Evolutionary conservation across 148 eudicot genomes (phyloP).

Genomic region (Arbutus unedo): DNA sequence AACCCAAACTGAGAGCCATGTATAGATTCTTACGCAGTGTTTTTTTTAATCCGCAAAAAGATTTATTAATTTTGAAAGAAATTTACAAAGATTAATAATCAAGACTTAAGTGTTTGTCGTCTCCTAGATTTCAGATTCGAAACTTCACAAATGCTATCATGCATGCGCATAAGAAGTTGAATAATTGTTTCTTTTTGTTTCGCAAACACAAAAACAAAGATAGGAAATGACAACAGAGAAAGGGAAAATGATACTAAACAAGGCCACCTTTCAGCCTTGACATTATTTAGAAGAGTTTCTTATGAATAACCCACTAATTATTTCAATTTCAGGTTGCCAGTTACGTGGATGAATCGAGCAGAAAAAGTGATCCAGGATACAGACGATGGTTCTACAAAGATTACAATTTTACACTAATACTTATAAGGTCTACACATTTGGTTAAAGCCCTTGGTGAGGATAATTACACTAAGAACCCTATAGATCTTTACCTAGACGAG

Average conservation of each 20-base stretch:
- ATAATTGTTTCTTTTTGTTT: background rate
- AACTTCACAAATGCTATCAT: background rate
- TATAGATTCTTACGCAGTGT: too few species aligned
- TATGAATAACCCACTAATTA: background rate
- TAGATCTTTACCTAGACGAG: conserved; percentile 49
- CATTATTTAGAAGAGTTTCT: too few species aligned
- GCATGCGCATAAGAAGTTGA: too few species aligned
- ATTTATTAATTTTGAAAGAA: too few species aligned
- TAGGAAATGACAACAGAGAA: background rate
- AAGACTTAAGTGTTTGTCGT: too few species aligned
- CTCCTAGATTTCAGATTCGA: background rate
- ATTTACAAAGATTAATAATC: too few species aligned
- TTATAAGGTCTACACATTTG: conserved; percentile 21
- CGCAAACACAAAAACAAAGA: background rate
- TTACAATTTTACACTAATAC: conserved; percentile 31
- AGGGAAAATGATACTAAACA: background rate
- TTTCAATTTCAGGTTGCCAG: conserved; percentile 17
- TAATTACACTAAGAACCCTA: conserved; percentile 24
- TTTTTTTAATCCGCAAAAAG: too few species aligned
- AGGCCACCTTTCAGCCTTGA: background rate
- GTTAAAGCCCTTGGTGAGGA: conserved; percentile 12
- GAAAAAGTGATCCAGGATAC: conserved; percentile 14
- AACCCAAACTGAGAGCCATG: too few species aligned
- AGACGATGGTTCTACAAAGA: conserved; percentile 23
- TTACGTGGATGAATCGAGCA: conserved; percentile 18